Percentiles rank a stretch among this genome's conserved stretches.
phyloP scores from a whole-genome alignment of 2,329 filamentous ascomycete genomes.

The Trichophyton benhamiae region DNA sequence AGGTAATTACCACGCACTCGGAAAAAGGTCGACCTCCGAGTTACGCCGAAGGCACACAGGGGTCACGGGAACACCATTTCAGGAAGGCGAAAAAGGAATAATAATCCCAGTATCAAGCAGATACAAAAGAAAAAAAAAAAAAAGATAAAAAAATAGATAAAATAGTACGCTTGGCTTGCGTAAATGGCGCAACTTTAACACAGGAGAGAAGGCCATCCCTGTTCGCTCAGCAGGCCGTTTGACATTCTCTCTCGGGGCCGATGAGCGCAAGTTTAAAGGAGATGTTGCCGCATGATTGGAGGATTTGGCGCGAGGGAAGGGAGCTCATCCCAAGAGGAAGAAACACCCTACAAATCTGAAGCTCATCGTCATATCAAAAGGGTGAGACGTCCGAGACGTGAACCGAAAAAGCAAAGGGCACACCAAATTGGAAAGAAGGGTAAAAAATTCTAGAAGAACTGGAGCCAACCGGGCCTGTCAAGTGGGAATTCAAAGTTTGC shows the following conservation, averaged over 20 bases:
- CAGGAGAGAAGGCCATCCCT: background rate
- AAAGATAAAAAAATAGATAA: background rate
- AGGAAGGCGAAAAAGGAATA: too few relatives aligned
- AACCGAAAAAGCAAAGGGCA: background rate
- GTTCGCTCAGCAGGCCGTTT: background rate
- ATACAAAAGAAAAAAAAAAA: background rate
- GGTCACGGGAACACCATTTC: conserved; percentile 1
- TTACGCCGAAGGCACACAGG: background rate
- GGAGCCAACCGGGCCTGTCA: conserved; percentile 1
- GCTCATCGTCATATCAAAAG: background rate
- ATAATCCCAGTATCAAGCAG: background rate
- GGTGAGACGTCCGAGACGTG: background rate
- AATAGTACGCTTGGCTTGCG: background rate
- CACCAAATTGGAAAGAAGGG: background rate
- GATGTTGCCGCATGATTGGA: background rate
- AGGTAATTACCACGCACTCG: background rate
- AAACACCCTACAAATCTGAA: background rate
- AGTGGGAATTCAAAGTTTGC: background rate
- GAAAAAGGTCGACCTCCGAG: background rate
- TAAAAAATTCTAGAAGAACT: conserved; percentile 8
- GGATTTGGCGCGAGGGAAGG: background rate
- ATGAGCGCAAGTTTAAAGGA: background rate
- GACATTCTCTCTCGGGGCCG: background rate
- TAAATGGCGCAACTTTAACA: conserved; percentile 1
- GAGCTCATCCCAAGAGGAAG: background rate